Evolutionary conservation across 371 early-diverging fungal genomes (phyloP).

Genomic region (Mortierella polycephala): DNA sequence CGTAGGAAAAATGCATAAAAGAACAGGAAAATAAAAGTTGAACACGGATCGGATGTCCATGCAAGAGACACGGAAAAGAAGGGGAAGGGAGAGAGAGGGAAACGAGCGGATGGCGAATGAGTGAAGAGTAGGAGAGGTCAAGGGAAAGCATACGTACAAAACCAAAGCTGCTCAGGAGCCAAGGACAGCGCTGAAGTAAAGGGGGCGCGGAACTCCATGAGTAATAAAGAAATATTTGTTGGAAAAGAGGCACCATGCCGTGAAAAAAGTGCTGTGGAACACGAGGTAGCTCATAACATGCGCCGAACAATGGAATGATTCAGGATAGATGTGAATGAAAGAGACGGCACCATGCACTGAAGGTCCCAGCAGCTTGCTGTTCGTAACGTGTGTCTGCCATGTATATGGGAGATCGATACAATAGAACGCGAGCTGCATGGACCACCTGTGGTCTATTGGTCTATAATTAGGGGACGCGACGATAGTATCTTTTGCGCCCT

Average conservation of each 20-base stretch:
- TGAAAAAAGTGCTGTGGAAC: neutral
- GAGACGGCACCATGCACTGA: too few species aligned
- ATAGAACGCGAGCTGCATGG: too few species aligned
- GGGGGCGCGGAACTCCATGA: neutral
- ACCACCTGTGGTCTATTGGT: too few species aligned
- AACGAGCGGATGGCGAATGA: neutral
- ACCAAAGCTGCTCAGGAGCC: conserved; percentile 12
- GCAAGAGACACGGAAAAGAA: conserved; percentile 17
- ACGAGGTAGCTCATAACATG: too few species aligned
- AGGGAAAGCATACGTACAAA: conserved; percentile 1
- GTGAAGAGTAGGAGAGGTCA: neutral
- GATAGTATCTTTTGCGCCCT: too few species aligned
- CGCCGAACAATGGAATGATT: too few species aligned
- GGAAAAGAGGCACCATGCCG: neutral
- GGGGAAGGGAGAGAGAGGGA: conserved; percentile 3
- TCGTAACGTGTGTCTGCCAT: too few species aligned
- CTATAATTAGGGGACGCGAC: too few species aligned
- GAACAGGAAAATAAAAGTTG: neutral
- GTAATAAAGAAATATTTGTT: neutral
- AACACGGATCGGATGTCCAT: neutral
- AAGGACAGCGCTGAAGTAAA: neutral
- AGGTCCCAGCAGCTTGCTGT: too few species aligned
- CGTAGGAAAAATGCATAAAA: neutral
- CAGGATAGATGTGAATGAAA: too few species aligned
- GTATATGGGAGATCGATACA: too few species aligned